A percentile compares a stretch with the other conserved stretches of the same genome.
These are phyloP conservation scores for Pleomassaria siparia DNA, from an alignment of 2,329 filamentous ascomycete species.

Conservation along the genomic window DNA sequence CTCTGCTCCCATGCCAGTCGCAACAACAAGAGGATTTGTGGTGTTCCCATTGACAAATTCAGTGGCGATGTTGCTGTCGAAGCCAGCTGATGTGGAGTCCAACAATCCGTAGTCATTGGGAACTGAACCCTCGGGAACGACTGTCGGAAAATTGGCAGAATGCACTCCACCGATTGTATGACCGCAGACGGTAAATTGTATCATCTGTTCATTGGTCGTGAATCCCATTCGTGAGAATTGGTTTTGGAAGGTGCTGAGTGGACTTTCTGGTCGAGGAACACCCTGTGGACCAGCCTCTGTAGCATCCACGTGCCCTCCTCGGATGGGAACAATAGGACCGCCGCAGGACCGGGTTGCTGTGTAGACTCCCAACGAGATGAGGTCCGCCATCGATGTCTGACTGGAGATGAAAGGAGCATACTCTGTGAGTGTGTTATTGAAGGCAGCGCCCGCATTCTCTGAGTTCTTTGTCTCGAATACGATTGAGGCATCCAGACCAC, in stretches of 20 bases:
- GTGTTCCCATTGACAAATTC: constrained; percentile 60
- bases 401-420: constrained; percentile 57
- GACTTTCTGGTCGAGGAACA: constrained; percentile 62
- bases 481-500: constrained; percentile 62
- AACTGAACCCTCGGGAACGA: constrained; percentile 51
- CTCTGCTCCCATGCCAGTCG: constrained; percentile 48
- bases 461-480: constrained; percentile 59
- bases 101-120: constrained; percentile 50
- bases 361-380: constrained; percentile 62
- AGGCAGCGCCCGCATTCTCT: constrained; percentile 61
- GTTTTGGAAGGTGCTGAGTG: constrained; percentile 52
- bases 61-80: constrained; percentile 60
- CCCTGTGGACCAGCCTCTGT: constrained; percentile 43
- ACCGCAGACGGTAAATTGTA: constrained; percentile 62
- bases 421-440: constrained; percentile 56
- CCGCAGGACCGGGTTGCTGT: constrained; percentile 61
- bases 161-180: constrained; percentile 65
- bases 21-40: constrained; percentile 58
- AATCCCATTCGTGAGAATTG: constrained; percentile 64
- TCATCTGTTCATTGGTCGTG: constrained; percentile 56
- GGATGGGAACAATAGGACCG: constrained; percentile 57
- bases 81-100: constrained; percentile 50
- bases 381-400: constrained; percentile 57
- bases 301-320: constrained; percentile 59
- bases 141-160: constrained; percentile 54